Evolutionary conservation across 108 stramenopile genomes (phyloP), one percentile per base, ranked within the genome.

Genomic region (Chaetoceros muelleri): DNA sequence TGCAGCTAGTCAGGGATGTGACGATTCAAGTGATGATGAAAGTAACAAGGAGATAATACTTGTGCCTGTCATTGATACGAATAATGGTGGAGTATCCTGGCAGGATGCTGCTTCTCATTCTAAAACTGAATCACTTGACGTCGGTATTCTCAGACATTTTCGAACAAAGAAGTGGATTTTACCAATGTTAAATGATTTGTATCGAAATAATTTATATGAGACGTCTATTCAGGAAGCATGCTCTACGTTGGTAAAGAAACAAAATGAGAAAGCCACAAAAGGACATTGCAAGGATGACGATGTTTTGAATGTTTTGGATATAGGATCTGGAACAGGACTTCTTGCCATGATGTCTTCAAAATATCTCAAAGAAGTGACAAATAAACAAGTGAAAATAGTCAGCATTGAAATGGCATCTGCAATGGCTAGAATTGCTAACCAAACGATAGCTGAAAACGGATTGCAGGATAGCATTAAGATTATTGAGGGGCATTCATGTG

Each of bases 171-270:
- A 53, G 62, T 91, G 90, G 90, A 67, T 79, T 16, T 71, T 91
- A 27, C 90, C 90, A 50, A 91, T 91, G 90, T 68, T 91, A 25
- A 91, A 91, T 51, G 90, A 91, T 68, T 47, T 55, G 30, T 30
- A 58, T 8, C 74, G 90, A 1, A 91, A 87, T 58, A 44, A 60
- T 22, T 16, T 73, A 53, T 91, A 87, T 67, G 67, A 83, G 28
- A 18, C 48, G 8, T 81, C 85, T 17, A 77, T 91, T 40, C 56
- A 69, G 28, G 7, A 34, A 25, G 90, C 90, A 17, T 57, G 72
- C 28, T 8, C 30, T 18, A n/a, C 58, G 30, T 56, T 64, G 30
- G 44, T 61, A 44, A 22, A 44, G 22, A 58, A 53, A 48, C 25
- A n/a, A 31, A 29, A 30, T 10, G 60, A 31, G 13, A 10, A 48